phyloP scores from a whole-genome alignment of 257 asterid genomes.

The Fraxinus americana region DNA sequence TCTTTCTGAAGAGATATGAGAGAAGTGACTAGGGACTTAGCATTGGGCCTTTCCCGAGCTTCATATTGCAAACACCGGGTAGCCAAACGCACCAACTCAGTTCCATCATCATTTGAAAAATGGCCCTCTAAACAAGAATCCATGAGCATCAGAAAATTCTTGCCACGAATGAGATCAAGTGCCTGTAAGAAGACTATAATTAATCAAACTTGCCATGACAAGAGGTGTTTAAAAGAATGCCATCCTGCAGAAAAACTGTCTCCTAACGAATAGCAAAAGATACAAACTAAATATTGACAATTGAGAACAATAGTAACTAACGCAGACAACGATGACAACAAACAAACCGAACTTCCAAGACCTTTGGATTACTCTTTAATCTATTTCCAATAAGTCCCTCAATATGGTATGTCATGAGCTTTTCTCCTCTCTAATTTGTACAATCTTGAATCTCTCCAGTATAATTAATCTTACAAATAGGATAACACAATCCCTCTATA shows the following conservation, averaged over 20 bases:
- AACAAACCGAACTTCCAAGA: neutral
- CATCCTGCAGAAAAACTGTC: neutral
- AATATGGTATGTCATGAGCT: neutral
- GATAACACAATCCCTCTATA: neutral
- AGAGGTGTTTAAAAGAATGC: neutral
- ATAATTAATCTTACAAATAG: neutral
- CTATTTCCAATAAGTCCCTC: neutral
- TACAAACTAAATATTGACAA: neutral
- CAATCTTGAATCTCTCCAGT: neutral
- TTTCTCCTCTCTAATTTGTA: neutral
- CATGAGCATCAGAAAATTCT: conserved; percentile 75
- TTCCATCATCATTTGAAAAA: conserved; percentile 84
- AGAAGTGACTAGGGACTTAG: conserved; percentile 66
- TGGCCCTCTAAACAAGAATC: conserved; percentile 96
- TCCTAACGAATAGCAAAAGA: neutral
- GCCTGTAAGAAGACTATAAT: conserved; percentile 44
- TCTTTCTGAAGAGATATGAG: conserved; percentile 77
- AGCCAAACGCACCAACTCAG: conserved; percentile 80
- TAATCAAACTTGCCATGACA: conserved; percentile 10
- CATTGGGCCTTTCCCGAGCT: conserved; percentile 92
- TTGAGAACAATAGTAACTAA: neutral
- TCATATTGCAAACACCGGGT: conserved; percentile 88
- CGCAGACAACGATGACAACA: neutral
- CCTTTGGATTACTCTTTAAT: neutral
- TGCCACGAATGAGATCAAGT: conserved; percentile 81